Conservation (phyloP, 2,329 filamentous ascomycete genomes). For the Neofusicoccum sp. region DNA sequence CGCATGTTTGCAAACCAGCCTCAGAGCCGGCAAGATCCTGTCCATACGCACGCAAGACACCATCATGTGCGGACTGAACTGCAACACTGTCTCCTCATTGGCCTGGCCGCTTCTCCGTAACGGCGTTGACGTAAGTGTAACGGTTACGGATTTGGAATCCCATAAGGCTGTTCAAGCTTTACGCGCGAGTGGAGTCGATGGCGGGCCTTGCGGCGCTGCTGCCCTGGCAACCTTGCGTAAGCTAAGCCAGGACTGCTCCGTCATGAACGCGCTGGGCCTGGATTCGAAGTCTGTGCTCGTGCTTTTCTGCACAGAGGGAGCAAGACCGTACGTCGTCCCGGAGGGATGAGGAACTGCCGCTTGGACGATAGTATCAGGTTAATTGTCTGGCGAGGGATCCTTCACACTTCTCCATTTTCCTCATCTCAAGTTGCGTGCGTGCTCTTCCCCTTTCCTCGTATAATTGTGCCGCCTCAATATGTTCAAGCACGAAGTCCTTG, state of each 20-base stretch:
- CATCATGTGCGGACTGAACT: constrained; percentile 74
- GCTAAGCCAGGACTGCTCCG: constrained; percentile 37
- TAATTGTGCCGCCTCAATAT: no score
- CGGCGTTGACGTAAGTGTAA: constrained; percentile 60
- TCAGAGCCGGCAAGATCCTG: constrained; percentile 49
- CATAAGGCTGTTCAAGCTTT: constrained; percentile 60
- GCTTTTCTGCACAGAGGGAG: constrained; percentile 65
- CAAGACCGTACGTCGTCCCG: constrained; percentile 49
- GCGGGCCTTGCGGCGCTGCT: constrained; percentile 64
- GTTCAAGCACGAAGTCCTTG: no score
- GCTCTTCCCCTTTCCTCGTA: no score
- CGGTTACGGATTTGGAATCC: constrained; percentile 61
- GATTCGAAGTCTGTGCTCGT: constrained; percentile 57
- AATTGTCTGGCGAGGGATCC: not conserved
- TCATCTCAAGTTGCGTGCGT: no score
- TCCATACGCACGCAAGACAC: constrained; percentile 58
- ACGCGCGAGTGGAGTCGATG: constrained; percentile 44
- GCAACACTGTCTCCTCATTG: constrained; percentile 64
- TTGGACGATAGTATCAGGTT: not conserved
- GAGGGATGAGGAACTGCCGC: not conserved
- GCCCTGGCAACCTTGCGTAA: constrained; percentile 57
- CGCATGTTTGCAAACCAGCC: constrained; percentile 56
- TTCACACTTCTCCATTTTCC: no score
- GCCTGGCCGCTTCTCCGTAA: constrained; percentile 62
- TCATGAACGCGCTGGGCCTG: constrained; percentile 36